These are phyloP conservation scores for Primulina huaijiensis DNA, from an alignment of 257 asterid species.

Conservation along the genomic window DNA sequence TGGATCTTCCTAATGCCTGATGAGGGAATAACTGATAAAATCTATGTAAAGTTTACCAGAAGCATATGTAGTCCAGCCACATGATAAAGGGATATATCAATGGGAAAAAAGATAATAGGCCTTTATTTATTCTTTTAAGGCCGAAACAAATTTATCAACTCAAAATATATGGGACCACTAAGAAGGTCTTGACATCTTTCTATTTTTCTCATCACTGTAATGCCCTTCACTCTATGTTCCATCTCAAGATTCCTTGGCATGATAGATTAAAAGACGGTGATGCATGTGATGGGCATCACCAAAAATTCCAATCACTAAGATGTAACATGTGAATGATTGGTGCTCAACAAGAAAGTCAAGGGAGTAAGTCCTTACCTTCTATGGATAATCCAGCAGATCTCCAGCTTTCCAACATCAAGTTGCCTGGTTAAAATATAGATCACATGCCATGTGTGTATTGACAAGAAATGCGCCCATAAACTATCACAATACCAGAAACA, in stretches of 20 bases:
- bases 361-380: slow-evolving; percentile 47
- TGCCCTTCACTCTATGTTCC: neutral
- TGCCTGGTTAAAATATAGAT: slow-evolving; percentile 45
- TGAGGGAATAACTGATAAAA: slow-evolving; percentile 18
- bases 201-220: neutral
- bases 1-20: slow-evolving; percentile 69
- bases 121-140: slow-evolving; percentile 13
- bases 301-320: neutral
- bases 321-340: neutral
- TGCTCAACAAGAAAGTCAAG: slow-evolving; percentile 19
- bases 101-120: slow-evolving; percentile 1
- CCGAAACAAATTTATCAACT: slow-evolving; percentile 8
- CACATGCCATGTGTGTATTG: slow-evolving; percentile 15
- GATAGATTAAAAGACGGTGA: neutral
- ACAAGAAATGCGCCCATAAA: neutral
- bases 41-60: neutral
- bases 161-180: neutral
- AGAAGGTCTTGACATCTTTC: neutral
- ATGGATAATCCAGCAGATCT: slow-evolving; percentile 60
- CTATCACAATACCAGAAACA: neutral
- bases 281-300: neutral
- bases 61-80: slow-evolving; percentile 19
- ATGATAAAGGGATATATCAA: neutral
- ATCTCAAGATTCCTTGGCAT: slow-evolving; percentile 11
- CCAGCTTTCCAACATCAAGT: slow-evolving; percentile 77